phyloP scores from a whole-genome alignment of 495 filamentous ascomycete genomes.

The Annulohypoxylon bovei region DNA sequence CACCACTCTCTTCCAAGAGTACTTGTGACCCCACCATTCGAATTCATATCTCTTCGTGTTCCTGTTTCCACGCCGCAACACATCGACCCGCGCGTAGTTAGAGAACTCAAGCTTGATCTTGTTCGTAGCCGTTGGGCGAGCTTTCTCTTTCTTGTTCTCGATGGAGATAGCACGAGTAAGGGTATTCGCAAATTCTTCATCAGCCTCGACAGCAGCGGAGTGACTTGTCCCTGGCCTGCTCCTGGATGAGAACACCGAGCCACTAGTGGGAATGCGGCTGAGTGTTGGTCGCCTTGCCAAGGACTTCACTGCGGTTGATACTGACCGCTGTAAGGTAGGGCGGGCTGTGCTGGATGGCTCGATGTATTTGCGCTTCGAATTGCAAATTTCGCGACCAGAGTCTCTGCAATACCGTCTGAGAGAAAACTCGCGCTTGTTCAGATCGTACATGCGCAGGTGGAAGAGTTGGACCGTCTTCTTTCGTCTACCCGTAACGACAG shows the following conservation, averaged over 20 bases:
- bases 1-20: constrained; percentile 82
- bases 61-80: constrained; percentile 76
- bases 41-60: constrained; percentile 84
- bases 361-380: constrained; percentile 76
- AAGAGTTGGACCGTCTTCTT: constrained; percentile 83
- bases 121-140: constrained; percentile 68
- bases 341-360: constrained; percentile 54
- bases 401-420: constrained; percentile 91
- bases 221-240: constrained; percentile 57
- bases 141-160: constrained; percentile 49
- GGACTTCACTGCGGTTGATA: constrained; percentile 77
- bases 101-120: constrained; percentile 91
- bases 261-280: constrained; percentile 57
- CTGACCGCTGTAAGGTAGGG: constrained; percentile 70
- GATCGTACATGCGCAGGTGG: constrained; percentile 94
- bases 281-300: constrained; percentile 69
- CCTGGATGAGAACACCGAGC: constrained; percentile 51
- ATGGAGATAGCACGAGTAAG: constrained; percentile 49
- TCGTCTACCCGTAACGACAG: constrained; percentile 68
- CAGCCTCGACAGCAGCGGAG: constrained; percentile 52
- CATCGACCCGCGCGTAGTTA: constrained; percentile 93
- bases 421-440: constrained; percentile 87
- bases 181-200: constrained; percentile 59
- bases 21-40: constrained; percentile 89
- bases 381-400: constrained; percentile 92